Percentiles rank a stretch among this genome's conserved stretches.
Conservation (phyloP, 305 asterid genomes). For the Ruellia speciosa region DNA sequence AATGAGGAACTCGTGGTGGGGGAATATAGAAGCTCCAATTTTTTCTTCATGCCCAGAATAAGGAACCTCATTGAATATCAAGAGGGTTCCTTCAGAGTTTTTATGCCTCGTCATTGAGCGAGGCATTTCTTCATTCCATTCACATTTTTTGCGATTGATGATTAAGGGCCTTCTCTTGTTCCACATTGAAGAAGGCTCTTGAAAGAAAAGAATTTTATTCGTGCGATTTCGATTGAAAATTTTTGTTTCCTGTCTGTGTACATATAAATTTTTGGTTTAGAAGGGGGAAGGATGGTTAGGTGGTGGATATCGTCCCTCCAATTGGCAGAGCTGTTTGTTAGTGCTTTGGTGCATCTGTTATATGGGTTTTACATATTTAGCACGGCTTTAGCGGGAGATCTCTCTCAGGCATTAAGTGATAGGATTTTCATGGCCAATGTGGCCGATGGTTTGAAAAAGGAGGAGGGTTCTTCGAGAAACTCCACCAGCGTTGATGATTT, state of each 20-base stretch:
- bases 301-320: conserved; percentile 70
- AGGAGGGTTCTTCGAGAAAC: conserved; percentile 23
- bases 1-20: background rate
- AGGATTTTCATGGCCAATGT: conserved; percentile 50
- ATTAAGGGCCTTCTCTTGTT: background rate
- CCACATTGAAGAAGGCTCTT: background rate
- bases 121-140: background rate
- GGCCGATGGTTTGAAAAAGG: conserved; percentile 32
- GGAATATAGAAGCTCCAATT: background rate
- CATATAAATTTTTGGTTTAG: background rate
- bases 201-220: background rate
- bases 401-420: conserved; percentile 63
- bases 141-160: background rate
- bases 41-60: background rate
- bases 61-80: background rate
- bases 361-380: conserved; percentile 87
- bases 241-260: background rate
- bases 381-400: conserved; percentile 84
- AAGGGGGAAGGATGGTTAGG: conserved; percentile 38
- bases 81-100: background rate
- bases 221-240: background rate
- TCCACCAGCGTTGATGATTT: conserved; percentile 41
- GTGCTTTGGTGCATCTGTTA: conserved; percentile 64
- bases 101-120: background rate
- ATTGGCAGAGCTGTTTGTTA: conserved; percentile 61